phyloP scores from a whole-genome alignment of 176 grass and related monocot genomes.

The Juncus inflexus region DNA sequence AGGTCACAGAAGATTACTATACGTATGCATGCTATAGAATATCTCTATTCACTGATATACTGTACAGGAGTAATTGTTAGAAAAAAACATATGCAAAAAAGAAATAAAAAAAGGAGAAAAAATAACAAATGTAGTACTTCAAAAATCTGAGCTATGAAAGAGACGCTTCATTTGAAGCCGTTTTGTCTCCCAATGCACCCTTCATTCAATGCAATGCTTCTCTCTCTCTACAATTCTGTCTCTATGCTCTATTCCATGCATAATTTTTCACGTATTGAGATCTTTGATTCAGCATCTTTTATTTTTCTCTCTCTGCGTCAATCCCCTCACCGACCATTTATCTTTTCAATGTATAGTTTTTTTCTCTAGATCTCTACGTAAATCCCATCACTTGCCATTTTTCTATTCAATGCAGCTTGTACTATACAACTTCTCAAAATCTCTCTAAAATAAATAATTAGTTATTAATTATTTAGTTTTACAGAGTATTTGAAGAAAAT shows the following conservation, averaged over 20 bases:
- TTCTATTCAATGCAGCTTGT: background rate
- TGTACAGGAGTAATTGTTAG: slow-evolving; percentile 2
- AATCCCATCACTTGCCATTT: slow-evolving; percentile 4
- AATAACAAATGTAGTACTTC: slow-evolving; percentile 8
- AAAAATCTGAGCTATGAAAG: slow-evolving; percentile 25
- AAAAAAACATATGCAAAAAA: too few species aligned
- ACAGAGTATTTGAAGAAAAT: too few species aligned
- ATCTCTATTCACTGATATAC: background rate
- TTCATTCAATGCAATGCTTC: slow-evolving; percentile 28
- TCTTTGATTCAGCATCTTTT: background rate
- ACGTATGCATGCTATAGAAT: slow-evolving; percentile 13
- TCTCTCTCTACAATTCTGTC: slow-evolving; percentile 1
- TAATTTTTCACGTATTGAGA: too few species aligned
- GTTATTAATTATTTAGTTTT: too few species aligned
- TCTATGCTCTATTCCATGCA: background rate
- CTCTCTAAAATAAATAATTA: background rate
- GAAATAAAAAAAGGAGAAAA: too few species aligned
- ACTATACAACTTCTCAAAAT: background rate
- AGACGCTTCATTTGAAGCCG: slow-evolving; percentile 19
- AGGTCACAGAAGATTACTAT: slow-evolving; percentile 17
- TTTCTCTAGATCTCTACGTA: slow-evolving; percentile 1
- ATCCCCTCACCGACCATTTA: slow-evolving; percentile 26
- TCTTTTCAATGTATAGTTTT: background rate
- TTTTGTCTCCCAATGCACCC: slow-evolving; percentile 31
- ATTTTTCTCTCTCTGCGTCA: slow-evolving; percentile 15